Base-by-base conservation (phyloP, 306 rosid genomes). In the Gastrolobium villosum region DNA sequence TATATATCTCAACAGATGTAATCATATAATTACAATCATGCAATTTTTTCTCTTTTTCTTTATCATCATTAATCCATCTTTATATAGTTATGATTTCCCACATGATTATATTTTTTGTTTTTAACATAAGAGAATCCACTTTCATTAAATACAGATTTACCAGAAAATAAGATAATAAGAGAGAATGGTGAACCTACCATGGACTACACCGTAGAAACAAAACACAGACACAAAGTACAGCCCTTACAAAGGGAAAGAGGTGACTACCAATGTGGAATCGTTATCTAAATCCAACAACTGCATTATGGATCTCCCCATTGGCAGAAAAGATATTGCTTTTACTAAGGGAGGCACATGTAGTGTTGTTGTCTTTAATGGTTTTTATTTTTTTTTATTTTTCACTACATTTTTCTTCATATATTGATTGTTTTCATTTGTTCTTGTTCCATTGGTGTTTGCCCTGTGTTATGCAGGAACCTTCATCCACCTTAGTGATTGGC, bases 301-400 rank as follows among this genome's bases (percentile, higher is more conserved):
- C 30, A 11, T 20, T 20, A 54, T 26, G 11, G 9, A 54, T 4
- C 63, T 30, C 39, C 30, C 37, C 5, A 4, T 56, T 56, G 63
- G 37, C 63, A 14, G 6, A 30, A 6, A 15, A 57, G 7, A 9
- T 30, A 31, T 28, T 4, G 20, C 40, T 7, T 4, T 49, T 7
- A 46, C 45, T 7, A 45, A 59, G 54, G 14, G 13, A 30, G 2
- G 64, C 82, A 78, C 82, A 70, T 78, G 82, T 8, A 46, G 43
- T 46, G 54, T 49, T 46, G 54, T 49, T 64, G 5, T 46, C 63
- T 44, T 46, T 46, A 15, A 26, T 35, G 52, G 45, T 26, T 13
- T 67, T 53, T 14, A 46, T 45, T 67, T 67, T 6, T 0, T 0
- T 2, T 53, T 34, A 4, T 75, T 31, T 40, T 52, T 54, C 5